Conservation (phyloP, 2,329 filamentous ascomycete species). For the Epichloe uncinata region DNA sequence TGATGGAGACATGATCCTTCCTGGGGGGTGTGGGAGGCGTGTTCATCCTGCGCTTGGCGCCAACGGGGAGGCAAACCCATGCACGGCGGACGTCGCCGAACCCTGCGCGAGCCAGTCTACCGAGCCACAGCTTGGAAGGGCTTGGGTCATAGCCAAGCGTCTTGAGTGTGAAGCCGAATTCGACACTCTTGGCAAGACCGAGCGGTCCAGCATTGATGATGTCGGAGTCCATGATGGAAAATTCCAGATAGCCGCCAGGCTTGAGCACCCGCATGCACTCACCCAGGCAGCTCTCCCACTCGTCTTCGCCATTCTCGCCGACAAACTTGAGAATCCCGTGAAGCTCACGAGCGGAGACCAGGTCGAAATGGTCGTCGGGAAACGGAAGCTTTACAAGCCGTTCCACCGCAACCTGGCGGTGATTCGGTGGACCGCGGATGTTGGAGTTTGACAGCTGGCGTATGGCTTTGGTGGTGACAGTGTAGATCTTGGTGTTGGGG, state of each 20-base stretch:
- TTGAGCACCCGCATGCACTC: slow-evolving; percentile 90
- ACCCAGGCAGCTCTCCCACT: slow-evolving; percentile 72
- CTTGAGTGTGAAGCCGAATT: slow-evolving; percentile 83
- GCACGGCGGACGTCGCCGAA: slow-evolving; percentile 72
- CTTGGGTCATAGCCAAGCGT: slow-evolving; percentile 80
- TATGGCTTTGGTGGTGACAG: slow-evolving; percentile 62
- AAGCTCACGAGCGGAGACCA: slow-evolving; percentile 79
- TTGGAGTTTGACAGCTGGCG: slow-evolving; percentile 59
- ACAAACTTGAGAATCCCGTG: slow-evolving; percentile 70
- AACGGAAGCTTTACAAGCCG: slow-evolving; percentile 75
- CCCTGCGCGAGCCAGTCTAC: slow-evolving; percentile 58
- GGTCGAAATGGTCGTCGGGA: slow-evolving; percentile 72
- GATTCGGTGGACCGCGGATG: slow-evolving; percentile 74
- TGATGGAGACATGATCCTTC: slow-evolving; percentile 25
- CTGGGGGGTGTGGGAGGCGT: slow-evolving; percentile 17
- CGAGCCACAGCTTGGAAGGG: slow-evolving; percentile 70
- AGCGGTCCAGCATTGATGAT: slow-evolving; percentile 72
- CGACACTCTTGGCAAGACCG: slow-evolving; percentile 71
- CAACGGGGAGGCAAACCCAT: slow-evolving; percentile 84
- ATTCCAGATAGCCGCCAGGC: slow-evolving; percentile 86
- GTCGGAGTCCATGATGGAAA: slow-evolving; percentile 78
- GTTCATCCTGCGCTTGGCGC: slow-evolving; percentile 27
- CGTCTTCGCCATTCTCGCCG: slow-evolving; percentile 56
- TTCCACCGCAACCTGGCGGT: slow-evolving; percentile 68
- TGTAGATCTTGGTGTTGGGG: slow-evolving; percentile 76